These are phyloP conservation scores for Delonix regia DNA, from an alignment of 306 rosid genomes.

Conservation along the genomic window DNA sequence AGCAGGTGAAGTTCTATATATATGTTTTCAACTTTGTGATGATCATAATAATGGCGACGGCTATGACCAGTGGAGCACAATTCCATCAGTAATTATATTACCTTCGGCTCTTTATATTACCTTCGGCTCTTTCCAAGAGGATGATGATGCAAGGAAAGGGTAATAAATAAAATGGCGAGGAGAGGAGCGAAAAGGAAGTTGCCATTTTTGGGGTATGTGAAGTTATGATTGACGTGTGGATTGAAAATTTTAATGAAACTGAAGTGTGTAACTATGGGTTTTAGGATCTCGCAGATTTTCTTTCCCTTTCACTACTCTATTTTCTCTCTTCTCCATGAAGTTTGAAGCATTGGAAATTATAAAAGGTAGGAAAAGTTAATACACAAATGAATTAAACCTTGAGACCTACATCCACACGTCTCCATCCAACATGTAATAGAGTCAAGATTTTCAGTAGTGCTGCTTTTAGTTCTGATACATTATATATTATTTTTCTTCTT, in stretches of 20 bases:
- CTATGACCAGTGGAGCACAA: neutral
- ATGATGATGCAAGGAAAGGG: neutral
- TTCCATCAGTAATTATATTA: neutral
- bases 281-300: constrained; percentile 13
- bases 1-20: neutral
- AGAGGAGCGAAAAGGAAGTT: constrained; percentile 11
- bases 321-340: neutral
- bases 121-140: constrained; percentile 38
- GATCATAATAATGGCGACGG: constrained; percentile 37
- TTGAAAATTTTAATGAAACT: constrained; percentile 30
- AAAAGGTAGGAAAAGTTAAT: constrained; percentile 12
- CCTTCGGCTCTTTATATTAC: constrained; percentile 4
- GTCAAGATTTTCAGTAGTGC: constrained; percentile 34
- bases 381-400: constrained; percentile 1
- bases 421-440: constrained; percentile 50
- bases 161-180: neutral
- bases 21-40: constrained; percentile 10
- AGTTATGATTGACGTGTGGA: constrained; percentile 49
- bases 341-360: neutral
- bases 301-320: neutral
- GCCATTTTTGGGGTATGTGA: constrained; percentile 36
- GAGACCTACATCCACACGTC: constrained; percentile 38
- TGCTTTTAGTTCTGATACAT: constrained; percentile 3
- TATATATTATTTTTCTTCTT: neutral
- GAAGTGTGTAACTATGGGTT: neutral